These are phyloP conservation scores for Thielaviopsis cerberus DNA, from an alignment of 2,329 filamentous ascomycete species.

Conservation along the genomic window DNA sequence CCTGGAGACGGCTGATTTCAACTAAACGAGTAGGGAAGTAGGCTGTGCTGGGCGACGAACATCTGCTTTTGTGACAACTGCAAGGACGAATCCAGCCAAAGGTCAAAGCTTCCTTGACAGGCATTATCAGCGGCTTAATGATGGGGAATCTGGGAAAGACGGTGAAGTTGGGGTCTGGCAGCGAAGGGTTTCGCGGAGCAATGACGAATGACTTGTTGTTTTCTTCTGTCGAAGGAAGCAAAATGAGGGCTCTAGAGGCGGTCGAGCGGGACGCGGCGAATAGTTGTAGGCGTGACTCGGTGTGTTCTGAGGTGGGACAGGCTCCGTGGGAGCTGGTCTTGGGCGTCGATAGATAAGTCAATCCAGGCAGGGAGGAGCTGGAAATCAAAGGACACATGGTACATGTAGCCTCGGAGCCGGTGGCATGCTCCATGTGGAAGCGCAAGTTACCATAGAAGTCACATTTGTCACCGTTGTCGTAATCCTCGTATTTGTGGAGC, in stretches of 20 bases:
- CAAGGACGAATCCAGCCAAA: slow-evolving; percentile 1
- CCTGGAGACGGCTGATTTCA: slow-evolving; percentile 4
- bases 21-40: slow-evolving; percentile 1
- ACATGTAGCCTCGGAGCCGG: not conserved
- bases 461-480: not conserved
- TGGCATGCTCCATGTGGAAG: not conserved
- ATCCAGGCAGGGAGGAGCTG: not conserved
- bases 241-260: not conserved
- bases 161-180: not conserved
- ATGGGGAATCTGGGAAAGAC: too few species aligned
- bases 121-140: not conserved
- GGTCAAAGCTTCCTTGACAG: not conserved
- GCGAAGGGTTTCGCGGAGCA: not conserved
- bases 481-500: not conserved
- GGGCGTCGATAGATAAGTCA: not conserved
- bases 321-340: not conserved
- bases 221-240: not conserved
- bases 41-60: not conserved
- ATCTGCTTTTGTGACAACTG: not conserved
- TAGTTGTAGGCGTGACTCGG: not conserved
- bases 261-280: not conserved
- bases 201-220: not conserved
- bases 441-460: not conserved
- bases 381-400: not conserved
- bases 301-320: not conserved